Evolutionary conservation across 2,329 filamentous ascomycete species (phyloP), one percentile per base, ranked within the genome.

Genomic region (Epichloe amarillans): DNA sequence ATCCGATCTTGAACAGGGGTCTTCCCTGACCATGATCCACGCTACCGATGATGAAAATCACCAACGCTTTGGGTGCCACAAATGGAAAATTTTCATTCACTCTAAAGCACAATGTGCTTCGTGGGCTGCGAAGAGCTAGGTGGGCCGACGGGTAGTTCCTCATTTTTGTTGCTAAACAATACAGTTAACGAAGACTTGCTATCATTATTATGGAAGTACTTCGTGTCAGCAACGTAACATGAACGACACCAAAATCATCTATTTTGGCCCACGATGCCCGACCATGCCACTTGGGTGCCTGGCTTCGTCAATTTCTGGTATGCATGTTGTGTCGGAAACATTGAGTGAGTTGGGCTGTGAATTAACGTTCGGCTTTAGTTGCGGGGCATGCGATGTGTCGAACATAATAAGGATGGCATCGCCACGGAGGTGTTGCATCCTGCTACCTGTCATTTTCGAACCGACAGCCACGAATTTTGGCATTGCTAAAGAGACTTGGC

Each of bases 391-490:
- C 39, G 35, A 19, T 38, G 50, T 45, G 40, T 21, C 17, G n/a
- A 49, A 52, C 41, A 49, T 52, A 46, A 46, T 52, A 49, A 46
- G 46, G 47, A 49, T 36, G 17, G 35, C 37, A 42, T 49, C 15
- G 26, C 42, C 37, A 7, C 19, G n/a, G 33, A 35, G 42, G 15
- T 36, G 19, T 21, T 39, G 45, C 33, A 48, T 30, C 21, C 39
- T 49, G 26, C 21, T 19, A 47, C 40, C 8, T 30, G 40, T 51
- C 38, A 30, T 26, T 45, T 38, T 17, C 21, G 7, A 11, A 35
- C n/a, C 15, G 30, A 42, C 38, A 21, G 43, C 15, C n/a, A 26
- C n/a, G 38, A n/a, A 5, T 3, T 5, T 14, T 30, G 4, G 10
- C 21, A 39, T 37, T 10, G 10, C 19, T 42, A 7, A 48, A 42